These are phyloP conservation scores for Leonotis leonurus DNA, from an alignment of 257 asterid genomes.

Conservation along the genomic window DNA sequence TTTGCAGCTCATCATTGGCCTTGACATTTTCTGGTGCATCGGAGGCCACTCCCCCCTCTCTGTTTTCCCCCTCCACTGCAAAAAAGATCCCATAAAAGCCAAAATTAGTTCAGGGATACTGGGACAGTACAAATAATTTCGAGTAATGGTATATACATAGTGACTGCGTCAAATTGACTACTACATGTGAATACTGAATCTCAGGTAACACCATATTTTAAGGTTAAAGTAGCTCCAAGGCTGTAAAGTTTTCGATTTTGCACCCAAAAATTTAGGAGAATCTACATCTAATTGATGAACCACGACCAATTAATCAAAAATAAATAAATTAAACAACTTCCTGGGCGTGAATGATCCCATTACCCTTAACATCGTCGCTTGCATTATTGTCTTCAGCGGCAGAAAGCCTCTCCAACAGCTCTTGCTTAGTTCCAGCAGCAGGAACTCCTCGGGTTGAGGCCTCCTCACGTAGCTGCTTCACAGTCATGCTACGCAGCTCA, in stretches of 20 bases:
- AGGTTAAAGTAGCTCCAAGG: neutral
- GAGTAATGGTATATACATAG: neutral
- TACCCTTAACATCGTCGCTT: slow-evolving; percentile 34
- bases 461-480: slow-evolving; percentile 66
- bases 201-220: neutral
- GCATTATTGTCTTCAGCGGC: slow-evolving; percentile 19
- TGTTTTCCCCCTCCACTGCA: slow-evolving; percentile 22
- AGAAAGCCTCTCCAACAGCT: slow-evolving; percentile 62
- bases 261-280: neutral
- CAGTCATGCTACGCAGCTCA: slow-evolving; percentile 45
- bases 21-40: slow-evolving; percentile 24
- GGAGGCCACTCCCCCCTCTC: slow-evolving; percentile 26
- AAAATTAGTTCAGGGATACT: neutral
- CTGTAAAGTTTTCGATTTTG: neutral
- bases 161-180: neutral
- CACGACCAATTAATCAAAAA: neutral
- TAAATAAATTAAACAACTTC: neutral
- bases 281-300: neutral
- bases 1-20: slow-evolving; percentile 36
- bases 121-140: neutral
- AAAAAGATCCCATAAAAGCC: neutral
- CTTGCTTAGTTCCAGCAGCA: slow-evolving; percentile 55
- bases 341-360: neutral
- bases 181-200: neutral
- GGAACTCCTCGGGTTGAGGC: slow-evolving; percentile 51